Base-by-base conservation (phyloP, 495 filamentous ascomycete genomes). In the Penicillium robsamsonii region DNA sequence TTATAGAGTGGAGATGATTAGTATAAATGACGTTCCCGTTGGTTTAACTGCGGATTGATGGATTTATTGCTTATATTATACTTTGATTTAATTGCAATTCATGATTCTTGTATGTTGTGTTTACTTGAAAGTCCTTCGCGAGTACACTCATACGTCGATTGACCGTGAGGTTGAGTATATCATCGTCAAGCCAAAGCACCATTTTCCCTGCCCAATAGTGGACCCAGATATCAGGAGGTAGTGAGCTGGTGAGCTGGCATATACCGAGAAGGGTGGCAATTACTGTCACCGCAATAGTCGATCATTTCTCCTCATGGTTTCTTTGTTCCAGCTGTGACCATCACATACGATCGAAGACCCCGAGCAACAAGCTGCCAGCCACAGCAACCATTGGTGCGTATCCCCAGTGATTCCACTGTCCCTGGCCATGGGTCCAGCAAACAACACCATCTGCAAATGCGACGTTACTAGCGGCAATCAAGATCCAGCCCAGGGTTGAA, bases 391-490 rank as follows among this genome's bases (percentile, higher is more conserved):
- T 47, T 13, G 76, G 77, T 20, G 77, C 79, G 70, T 83, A 83
- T 7, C 75, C 72, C 79, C 79, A 84, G 61, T 84, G 82, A 63
- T 71, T 75, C 80, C 76, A 78, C 58, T 82, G 62, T 20, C 79
- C 80, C 27, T 67, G 57, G 10, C 74, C 75, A 46, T 75, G 61
- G 5, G 37, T 64, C 58, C 67, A 71, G 33, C 74, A 77, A 4
- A 82, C 67, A 10, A 51, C 46, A 0, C 81, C 81, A 70, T 84
- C 80, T 6, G 61, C 75, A 45, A 67, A 63, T 12, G 79, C 79
- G 11, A 80, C 71, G 56, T 73, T 73, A 13, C 53, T 69, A 5
- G 76, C 72, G 31, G 72, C 69, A 43, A 81, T 57, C 44, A 81
- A 45, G 15, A 75, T 78, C 72, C 70, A 74, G 5, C 79, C 79